Percentiles rank a stretch among this genome's conserved stretches.
phyloP scores from a whole-genome alignment of 768 basidiomycete species.

The Hygrocybe coccinea region DNA sequence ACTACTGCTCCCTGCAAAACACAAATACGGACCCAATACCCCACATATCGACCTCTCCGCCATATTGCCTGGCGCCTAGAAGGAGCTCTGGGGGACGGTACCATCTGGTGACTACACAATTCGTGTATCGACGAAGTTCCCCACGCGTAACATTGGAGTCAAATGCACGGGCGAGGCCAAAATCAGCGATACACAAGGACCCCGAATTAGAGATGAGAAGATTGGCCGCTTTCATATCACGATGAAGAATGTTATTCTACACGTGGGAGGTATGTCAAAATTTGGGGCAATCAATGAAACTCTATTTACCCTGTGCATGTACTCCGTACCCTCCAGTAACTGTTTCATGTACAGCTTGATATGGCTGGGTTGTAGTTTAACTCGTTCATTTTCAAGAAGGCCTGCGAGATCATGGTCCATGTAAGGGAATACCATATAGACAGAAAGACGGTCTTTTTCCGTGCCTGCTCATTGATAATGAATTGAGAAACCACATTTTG shows the following conservation, averaged over 20 bases:
- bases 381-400: constrained; percentile 84
- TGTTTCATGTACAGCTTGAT: constrained; percentile 97
- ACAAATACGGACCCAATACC: constrained; percentile 72
- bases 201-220: constrained; percentile 88
- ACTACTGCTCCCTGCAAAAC: not conserved
- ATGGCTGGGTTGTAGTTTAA: constrained; percentile 73
- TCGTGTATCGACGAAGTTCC: constrained; percentile 73
- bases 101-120: constrained; percentile 93
- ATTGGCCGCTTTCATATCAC: constrained; percentile 99
- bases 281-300: constrained; percentile 2
- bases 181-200: constrained; percentile 83
- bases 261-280: constrained; percentile 11
- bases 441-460: constrained; percentile 68
- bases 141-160: constrained; percentile 46
- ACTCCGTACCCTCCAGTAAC: constrained; percentile 91
- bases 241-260: constrained; percentile 96
- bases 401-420: constrained; percentile 99
- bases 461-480: constrained; percentile 42
- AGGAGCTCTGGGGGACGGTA: constrained; percentile 92
- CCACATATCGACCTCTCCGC: constrained; percentile 96
- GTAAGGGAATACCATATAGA: constrained; percentile 99
- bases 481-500: not conserved
- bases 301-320: constrained; percentile 81
- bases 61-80: constrained; percentile 83
- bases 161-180: constrained; percentile 86